Percentiles rank a stretch among this genome's conserved stretches.
phyloP scores from a whole-genome alignment of 768 basidiomycete species.

The Daedalea quercina region DNA sequence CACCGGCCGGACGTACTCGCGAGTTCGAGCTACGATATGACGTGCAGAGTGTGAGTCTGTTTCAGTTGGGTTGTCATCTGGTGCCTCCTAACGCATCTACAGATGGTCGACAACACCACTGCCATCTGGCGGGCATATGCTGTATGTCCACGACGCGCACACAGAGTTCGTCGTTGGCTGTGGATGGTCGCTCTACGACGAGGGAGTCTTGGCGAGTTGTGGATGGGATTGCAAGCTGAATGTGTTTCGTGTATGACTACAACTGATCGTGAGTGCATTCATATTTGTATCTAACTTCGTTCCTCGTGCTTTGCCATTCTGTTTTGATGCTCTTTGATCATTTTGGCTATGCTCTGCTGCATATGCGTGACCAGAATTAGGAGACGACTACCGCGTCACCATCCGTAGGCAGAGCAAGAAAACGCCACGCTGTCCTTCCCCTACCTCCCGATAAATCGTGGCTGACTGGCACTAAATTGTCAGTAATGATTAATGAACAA shows the following conservation, averaged over 20 bases:
- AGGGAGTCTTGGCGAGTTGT: slow-evolving; percentile 82
- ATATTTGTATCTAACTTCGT: too few species aligned
- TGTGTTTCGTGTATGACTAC: slow-evolving; percentile 45
- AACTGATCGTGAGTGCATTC: not conserved
- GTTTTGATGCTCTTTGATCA: too few species aligned
- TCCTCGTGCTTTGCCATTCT: too few species aligned
- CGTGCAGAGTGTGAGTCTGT: slow-evolving; percentile 75
- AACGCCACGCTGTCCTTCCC: too few species aligned
- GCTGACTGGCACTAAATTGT: too few species aligned
- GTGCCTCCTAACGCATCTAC: not conserved
- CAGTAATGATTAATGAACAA: too few species aligned
- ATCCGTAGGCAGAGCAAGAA: too few species aligned
- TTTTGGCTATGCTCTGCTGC: too few species aligned
- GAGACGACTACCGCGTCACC: too few species aligned
- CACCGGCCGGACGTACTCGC: slow-evolving; percentile 67
- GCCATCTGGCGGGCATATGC: slow-evolving; percentile 41
- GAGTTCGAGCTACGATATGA: slow-evolving; percentile 90
- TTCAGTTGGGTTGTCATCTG: slow-evolving; percentile 1
- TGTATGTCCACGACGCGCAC: slow-evolving; percentile 78
- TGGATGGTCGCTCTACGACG: slow-evolving; percentile 88
- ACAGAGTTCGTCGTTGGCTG: slow-evolving; percentile 94
- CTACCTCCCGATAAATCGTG: too few species aligned
- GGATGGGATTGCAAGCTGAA: slow-evolving; percentile 87
- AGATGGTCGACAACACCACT: slow-evolving; percentile 69
- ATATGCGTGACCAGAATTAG: too few species aligned